Conservation (phyloP, 2,329 filamentous ascomycete species). For the Penicillium sp. region DNA sequence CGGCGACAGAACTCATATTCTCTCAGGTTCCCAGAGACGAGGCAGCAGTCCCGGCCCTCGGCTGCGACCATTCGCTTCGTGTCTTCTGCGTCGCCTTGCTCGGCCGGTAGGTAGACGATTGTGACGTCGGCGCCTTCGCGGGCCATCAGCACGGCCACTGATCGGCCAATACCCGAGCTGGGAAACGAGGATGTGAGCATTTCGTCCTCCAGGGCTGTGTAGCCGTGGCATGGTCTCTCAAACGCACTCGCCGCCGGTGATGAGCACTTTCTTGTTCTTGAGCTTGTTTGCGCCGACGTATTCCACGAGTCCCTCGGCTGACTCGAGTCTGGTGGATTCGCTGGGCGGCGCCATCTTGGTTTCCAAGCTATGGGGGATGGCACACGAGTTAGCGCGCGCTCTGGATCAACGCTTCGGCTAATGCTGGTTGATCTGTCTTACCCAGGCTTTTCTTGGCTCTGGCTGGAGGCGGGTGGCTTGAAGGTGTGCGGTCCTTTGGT, state of each 20-base stretch:
- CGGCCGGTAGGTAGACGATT: constrained; percentile 23
- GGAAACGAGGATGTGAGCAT: too few relatives aligned
- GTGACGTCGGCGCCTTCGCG: constrained; percentile 50
- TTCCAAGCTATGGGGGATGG: neutral
- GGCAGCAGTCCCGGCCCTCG: neutral
- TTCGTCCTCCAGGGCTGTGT: constrained; percentile 33
- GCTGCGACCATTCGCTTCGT: constrained; percentile 42
- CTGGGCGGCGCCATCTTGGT: constrained; percentile 1
- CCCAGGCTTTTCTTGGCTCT: neutral
- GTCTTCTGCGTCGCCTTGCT: constrained; percentile 55
- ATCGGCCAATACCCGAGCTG: constrained; percentile 56
- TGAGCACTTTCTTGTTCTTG: constrained; percentile 3
- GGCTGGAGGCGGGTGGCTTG: neutral
- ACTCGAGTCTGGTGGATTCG: constrained; percentile 1
- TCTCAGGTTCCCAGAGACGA: neutral
- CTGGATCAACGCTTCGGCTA: neutral
- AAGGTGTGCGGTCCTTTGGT: neutral
- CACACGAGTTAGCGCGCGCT: neutral
- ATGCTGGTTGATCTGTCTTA: too few relatives aligned
- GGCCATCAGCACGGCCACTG: constrained; percentile 56
- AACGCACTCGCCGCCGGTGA: constrained; percentile 1
- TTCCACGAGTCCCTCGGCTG: neutral
- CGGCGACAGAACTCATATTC: neutral
- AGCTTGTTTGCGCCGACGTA: constrained; percentile 4
- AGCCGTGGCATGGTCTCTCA: neutral